phyloP scores from a whole-genome alignment of 352 stramenopile species.

The Globisporangium cederbergense region DNA sequence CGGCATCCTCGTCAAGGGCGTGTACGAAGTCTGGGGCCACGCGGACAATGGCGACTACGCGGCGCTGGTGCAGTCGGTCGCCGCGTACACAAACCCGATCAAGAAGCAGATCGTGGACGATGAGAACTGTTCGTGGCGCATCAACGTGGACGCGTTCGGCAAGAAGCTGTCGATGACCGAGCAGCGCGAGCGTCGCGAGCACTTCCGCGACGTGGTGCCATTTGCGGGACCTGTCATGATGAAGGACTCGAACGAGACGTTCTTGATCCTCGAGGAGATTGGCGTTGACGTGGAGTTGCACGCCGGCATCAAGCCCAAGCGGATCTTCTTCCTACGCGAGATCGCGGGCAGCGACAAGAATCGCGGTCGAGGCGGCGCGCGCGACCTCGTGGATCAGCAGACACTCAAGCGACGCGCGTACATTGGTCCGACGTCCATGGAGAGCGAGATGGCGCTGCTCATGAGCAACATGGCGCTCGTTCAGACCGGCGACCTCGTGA shows the following conservation, averaged over 20 bases:
- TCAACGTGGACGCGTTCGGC: slow-evolving; percentile 74
- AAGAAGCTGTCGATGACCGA: slow-evolving; percentile 77
- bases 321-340: slow-evolving; percentile 70
- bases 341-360: slow-evolving; percentile 72
- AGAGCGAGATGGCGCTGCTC: slow-evolving; percentile 95
- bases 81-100: slow-evolving; percentile 25
- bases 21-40: slow-evolving; percentile 79
- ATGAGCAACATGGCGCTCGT: slow-evolving; percentile 91
- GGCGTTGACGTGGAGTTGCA: slow-evolving; percentile 47
- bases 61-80: slow-evolving; percentile 45
- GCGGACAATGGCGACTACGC: slow-evolving; percentile 33
- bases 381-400: slow-evolving; percentile 87
- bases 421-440: slow-evolving; percentile 97
- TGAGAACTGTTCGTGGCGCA: slow-evolving; percentile 56
- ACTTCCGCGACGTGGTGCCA: slow-evolving; percentile 49
- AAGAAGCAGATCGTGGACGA: slow-evolving; percentile 52
- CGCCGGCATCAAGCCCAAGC: slow-evolving; percentile 36
- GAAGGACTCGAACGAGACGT: slow-evolving; percentile 63
- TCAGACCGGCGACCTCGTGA: slow-evolving; percentile 72
- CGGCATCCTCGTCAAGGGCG: slow-evolving; percentile 77
- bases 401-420: slow-evolving; percentile 94
- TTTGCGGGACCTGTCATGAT: slow-evolving; percentile 73
- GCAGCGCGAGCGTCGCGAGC: slow-evolving; percentile 44
- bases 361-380: slow-evolving; percentile 54
- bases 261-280: slow-evolving; percentile 74